Evolutionary conservation across 345 rosid species (phyloP).

Genomic region (Isatis tinctoria): DNA sequence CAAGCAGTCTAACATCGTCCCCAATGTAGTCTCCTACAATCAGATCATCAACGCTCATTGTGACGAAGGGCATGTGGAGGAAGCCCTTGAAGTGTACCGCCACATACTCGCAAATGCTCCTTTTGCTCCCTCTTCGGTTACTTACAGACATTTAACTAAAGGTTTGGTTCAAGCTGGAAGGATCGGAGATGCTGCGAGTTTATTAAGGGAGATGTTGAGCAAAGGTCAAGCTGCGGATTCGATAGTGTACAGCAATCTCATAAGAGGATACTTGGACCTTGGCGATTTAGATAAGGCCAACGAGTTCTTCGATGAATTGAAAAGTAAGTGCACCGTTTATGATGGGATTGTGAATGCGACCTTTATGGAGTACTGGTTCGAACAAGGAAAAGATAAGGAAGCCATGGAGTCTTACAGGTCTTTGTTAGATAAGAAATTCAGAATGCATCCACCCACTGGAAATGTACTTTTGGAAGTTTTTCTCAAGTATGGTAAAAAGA

Average conservation of each 20-base stretch:
- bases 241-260: constrained; percentile 70
- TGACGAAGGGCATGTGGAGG: constrained; percentile 78
- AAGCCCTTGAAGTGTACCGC: constrained; percentile 60
- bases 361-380: constrained; percentile 95
- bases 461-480: constrained; percentile 80
- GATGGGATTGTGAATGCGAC: constrained; percentile 90
- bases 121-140: constrained; percentile 72
- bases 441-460: constrained; percentile 78
- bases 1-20: constrained; percentile 72
- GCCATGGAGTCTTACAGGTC: constrained; percentile 83
- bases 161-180: constrained; percentile 79
- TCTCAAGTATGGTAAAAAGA: constrained; percentile 62
- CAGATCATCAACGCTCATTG: constrained; percentile 86
- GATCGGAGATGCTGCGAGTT: constrained; percentile 70
- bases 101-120: constrained; percentile 71
- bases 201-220: constrained; percentile 81
- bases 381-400: constrained; percentile 76
- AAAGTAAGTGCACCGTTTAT: constrained; percentile 70
- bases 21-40: constrained; percentile 91
- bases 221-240: constrained; percentile 98
- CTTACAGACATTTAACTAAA: constrained; percentile 90
- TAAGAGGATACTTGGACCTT: constrained; percentile 65
- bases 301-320: constrained; percentile 85
- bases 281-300: constrained; percentile 81
- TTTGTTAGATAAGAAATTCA: constrained; percentile 67